phyloP scores from a whole-genome alignment of 208 protist species.

The Strigomonas galati region DNA sequence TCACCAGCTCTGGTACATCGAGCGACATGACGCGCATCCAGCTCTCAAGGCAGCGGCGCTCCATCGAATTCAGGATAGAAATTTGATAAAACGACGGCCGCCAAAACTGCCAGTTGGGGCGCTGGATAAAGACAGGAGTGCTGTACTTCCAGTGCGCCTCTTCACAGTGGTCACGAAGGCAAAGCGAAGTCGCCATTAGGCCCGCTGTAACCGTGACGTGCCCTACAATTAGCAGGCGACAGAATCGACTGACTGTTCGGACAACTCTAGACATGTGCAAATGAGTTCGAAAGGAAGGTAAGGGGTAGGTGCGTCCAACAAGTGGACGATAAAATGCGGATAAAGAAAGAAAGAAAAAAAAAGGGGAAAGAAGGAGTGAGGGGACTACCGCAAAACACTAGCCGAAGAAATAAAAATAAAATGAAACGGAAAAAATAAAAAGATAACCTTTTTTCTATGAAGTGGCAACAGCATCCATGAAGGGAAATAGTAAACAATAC shows the following conservation, averaged over 20 bases:
- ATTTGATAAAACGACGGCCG: conserved; percentile 25
- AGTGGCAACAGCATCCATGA: too few species aligned
- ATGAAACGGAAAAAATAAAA: conserved; percentile 3
- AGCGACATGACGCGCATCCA: conserved; percentile 43
- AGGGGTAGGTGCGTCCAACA: not conserved
- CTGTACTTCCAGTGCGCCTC: conserved; percentile 64
- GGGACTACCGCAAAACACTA: not conserved
- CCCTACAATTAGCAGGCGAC: conserved; percentile 24
- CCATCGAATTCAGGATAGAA: conserved; percentile 30
- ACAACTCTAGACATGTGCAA: not conserved
- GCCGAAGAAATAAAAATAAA: not conserved
- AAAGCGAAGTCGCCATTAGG: conserved; percentile 31
- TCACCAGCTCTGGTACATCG: conserved; percentile 18
- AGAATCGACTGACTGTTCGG: conserved; percentile 19
- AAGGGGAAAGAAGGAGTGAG: not conserved
- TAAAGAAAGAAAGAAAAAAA: conserved; percentile 11
- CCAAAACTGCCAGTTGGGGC: conserved; percentile 44
- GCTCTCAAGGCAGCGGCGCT: conserved; percentile 53
- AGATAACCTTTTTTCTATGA: not conserved
- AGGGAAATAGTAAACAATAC: too few species aligned
- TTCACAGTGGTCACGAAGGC: conserved; percentile 41
- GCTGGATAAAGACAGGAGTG: conserved; percentile 33
- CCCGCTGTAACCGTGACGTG: conserved; percentile 26
- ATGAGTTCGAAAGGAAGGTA: too few species aligned
- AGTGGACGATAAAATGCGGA: not conserved